Conservation (phyloP, 768 basidiomycete species). For the Scleroderma bovista region DNA sequence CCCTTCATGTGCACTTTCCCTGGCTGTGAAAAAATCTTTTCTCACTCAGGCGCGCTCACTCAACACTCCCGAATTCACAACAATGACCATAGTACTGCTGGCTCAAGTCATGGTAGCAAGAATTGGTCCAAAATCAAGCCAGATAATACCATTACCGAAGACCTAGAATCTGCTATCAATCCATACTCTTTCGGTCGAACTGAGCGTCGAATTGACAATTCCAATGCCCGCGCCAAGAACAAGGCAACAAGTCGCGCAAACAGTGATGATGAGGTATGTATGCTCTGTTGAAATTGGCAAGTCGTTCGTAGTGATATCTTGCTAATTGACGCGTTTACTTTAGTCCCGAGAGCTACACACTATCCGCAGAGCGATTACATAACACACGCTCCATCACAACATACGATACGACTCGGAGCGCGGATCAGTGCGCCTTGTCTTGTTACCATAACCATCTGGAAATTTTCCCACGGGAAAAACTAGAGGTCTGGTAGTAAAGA, state of each 20-base stretch:
- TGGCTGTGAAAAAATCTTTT: slow-evolving; percentile 97
- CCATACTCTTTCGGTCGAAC: slow-evolving; percentile 21
- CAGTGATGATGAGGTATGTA: slow-evolving; percentile 77
- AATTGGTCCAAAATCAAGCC: slow-evolving; percentile 25
- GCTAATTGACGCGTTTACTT: too few species aligned
- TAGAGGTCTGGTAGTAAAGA: too few species aligned
- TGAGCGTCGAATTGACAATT: slow-evolving; percentile 18
- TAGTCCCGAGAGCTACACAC: too few species aligned
- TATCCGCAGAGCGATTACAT: too few species aligned
- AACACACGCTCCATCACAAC: too few species aligned
- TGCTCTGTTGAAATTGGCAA: too few species aligned
- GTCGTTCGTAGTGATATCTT: too few species aligned
- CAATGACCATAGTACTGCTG: slow-evolving; percentile 37
- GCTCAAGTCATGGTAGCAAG: slow-evolving; percentile 20
- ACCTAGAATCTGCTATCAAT: slow-evolving; percentile 18
- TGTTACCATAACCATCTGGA: too few species aligned
- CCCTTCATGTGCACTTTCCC: slow-evolving; percentile 90
- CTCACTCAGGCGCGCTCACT: slow-evolving; percentile 98
- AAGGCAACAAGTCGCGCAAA: slow-evolving; percentile 75
- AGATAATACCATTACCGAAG: slow-evolving; percentile 21
- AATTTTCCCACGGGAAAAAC: too few species aligned
- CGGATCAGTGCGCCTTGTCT: too few species aligned
- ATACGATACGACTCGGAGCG: too few species aligned
- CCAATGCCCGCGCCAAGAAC: slow-evolving; percentile 51
- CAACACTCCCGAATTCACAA: slow-evolving; percentile 93